Base-by-base conservation (phyloP, 2,329 filamentous ascomycete species). In the Penicillium crustosum region DNA sequence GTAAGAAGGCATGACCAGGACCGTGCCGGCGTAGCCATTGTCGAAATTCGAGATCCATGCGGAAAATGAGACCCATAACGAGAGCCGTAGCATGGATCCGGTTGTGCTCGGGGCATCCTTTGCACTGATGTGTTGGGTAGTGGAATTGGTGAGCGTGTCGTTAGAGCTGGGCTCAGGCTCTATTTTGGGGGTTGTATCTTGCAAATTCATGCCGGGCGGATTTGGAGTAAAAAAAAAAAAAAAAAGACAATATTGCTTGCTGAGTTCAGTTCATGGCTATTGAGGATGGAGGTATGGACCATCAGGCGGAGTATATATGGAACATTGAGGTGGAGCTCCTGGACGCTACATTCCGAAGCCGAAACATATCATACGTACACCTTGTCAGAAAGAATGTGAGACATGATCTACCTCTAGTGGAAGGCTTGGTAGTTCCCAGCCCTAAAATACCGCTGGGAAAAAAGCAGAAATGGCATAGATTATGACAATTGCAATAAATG, bases 11-110 rank as follows among this genome's bases (percentile, higher is more conserved):
- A 69, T 69, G 29, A 69, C 64, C 13, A 69, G 35, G 2, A 69
- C 60, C 4, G 61, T 64, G 4, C 67, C 66, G 1, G 63, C 49
- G 29, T 67, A 69, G 9, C 65, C 66, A 19, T 63, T 61, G 49
- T 69, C 67, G 35, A 69, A 69, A 38, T 68, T 69, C 12, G 59
- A 44, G 12, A 68, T 65, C 64, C 64, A 67, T 8, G 63, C 65
- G 10, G 65, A 58, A 43, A 66, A 66, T 0, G 65, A 53, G 3
- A 66, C 60, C 62, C 62, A 66, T 38, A 67, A 17, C 15, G 65
- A 62, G 6, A 67, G 39, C 2, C 65, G 64, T 15, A 67, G 29
- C 64, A 66, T 67, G 1, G 61, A 55, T 1, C 50, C 55, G 12
- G 59, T 64, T 10, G 64, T 66, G 29, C 55, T 51, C 7, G 53